phyloP scores from a whole-genome alignment of 176 grass and related monocot species.

The Aegilops umbellulata region DNA sequence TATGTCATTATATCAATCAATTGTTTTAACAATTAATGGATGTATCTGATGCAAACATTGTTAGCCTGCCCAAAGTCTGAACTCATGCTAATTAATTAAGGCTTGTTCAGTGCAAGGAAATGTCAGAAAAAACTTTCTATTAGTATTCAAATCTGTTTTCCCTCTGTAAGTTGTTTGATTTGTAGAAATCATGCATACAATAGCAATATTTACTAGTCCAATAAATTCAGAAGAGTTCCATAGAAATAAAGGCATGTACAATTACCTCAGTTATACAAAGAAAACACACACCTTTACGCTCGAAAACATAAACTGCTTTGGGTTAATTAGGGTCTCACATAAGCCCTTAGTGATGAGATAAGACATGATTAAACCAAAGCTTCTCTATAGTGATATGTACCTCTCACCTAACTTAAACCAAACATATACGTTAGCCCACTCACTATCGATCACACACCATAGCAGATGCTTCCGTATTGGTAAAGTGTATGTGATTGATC shows the following conservation, averaged over 20 bases:
- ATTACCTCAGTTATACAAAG: background rate
- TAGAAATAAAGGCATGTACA: too few species aligned
- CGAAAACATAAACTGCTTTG: background rate
- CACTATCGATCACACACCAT: background rate
- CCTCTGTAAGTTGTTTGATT: background rate
- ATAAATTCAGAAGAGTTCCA: background rate
- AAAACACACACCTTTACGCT: background rate
- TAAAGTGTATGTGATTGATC: conserved; percentile 5
- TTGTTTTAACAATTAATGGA: background rate
- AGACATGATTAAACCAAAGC: background rate
- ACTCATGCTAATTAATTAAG: too few species aligned
- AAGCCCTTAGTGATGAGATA: background rate
- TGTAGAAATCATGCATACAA: background rate
- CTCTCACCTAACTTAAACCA: background rate
- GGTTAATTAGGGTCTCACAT: background rate
- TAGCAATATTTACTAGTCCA: background rate
- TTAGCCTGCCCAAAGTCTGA: background rate
- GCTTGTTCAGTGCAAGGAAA: background rate
- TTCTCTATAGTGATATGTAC: background rate
- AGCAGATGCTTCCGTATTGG: background rate
- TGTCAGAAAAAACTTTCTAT: background rate
- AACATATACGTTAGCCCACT: background rate
- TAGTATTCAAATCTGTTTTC: background rate
- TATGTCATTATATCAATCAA: background rate
- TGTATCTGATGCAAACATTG: background rate